Conservation (phyloP, 306 rosid genomes). For the Benincasa hispida region DNA sequence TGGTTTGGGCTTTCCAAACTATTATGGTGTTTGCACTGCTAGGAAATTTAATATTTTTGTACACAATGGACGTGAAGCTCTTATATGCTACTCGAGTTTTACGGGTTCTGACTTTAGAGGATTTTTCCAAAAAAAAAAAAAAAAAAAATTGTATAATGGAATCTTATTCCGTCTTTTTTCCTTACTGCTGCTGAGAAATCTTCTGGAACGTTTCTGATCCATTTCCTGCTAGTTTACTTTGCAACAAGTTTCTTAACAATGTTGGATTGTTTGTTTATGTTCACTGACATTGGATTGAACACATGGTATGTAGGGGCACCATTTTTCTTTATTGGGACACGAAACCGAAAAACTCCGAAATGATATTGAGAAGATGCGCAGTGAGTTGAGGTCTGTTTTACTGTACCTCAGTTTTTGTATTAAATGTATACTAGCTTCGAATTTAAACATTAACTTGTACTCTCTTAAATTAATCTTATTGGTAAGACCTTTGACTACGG, state of each 20-base stretch:
- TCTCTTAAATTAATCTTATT: constrained; percentile 9
- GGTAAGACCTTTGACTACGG: constrained; percentile 12
- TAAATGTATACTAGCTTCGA: not conserved
- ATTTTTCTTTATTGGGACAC: constrained; percentile 79
- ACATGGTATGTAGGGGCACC: constrained; percentile 59
- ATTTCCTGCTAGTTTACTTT: not conserved
- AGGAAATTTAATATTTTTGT: not conserved
- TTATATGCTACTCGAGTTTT: not conserved
- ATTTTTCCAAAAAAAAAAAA: not conserved
- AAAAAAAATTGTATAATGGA: not conserved
- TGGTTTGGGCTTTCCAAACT: not conserved
- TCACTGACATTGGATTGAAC: not conserved
- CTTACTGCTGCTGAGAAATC: not conserved
- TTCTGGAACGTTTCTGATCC: not conserved
- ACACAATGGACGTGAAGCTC: not conserved
- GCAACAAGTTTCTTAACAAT: not conserved
- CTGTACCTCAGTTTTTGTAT: not conserved
- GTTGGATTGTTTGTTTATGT: constrained; percentile 9
- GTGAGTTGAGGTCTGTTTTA: constrained; percentile 57
- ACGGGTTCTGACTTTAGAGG: not conserved
- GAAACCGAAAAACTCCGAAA: constrained; percentile 84
- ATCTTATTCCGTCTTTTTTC: not conserved
- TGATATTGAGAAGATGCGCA: constrained; percentile 93
- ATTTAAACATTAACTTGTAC: not conserved
- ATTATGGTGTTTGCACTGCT: not conserved